phyloP scores from a whole-genome alignment of 148 eudicot species.

The Rhododendron mucronatum region DNA sequence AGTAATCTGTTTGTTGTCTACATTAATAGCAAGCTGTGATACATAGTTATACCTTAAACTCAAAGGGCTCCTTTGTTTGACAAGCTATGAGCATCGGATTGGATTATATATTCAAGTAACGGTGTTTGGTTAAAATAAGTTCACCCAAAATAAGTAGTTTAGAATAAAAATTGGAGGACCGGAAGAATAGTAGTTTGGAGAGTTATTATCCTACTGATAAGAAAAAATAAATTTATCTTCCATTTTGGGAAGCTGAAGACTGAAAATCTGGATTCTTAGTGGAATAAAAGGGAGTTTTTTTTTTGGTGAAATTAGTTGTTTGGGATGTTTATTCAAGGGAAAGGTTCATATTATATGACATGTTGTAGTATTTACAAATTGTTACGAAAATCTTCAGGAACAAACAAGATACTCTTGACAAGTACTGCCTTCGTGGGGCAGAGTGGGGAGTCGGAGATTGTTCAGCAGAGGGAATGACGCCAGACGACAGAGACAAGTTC shows the following conservation, averaged over 20 bases:
- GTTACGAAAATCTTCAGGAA: constrained; percentile 45
- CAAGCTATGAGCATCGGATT: neutral
- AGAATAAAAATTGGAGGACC: no score
- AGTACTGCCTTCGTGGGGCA: constrained; percentile 88
- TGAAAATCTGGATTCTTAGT: neutral
- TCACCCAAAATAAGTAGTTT: neutral
- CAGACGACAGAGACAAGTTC: constrained; percentile 63
- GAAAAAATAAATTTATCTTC: neutral
- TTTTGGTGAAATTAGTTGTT: neutral
- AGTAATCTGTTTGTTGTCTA: neutral
- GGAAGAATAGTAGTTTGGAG: neutral
- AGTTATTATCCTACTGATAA: neutral
- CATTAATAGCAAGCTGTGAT: neutral
- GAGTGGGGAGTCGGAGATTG: constrained; percentile 99
- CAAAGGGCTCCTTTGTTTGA: neutral
- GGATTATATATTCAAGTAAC: neutral
- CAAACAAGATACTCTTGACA: constrained; percentile 68
- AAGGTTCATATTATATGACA: neutral
- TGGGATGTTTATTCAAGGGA: neutral
- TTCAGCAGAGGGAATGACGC: constrained; percentile 76
- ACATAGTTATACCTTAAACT: neutral
- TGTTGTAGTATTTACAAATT: neutral
- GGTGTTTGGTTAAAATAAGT: neutral
- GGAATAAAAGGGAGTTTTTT: neutral
- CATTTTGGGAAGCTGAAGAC: neutral